These are phyloP conservation scores for Zasmidium citrigriseum DNA, from an alignment of 2,329 filamentous ascomycete species.

Conservation along the genomic window DNA sequence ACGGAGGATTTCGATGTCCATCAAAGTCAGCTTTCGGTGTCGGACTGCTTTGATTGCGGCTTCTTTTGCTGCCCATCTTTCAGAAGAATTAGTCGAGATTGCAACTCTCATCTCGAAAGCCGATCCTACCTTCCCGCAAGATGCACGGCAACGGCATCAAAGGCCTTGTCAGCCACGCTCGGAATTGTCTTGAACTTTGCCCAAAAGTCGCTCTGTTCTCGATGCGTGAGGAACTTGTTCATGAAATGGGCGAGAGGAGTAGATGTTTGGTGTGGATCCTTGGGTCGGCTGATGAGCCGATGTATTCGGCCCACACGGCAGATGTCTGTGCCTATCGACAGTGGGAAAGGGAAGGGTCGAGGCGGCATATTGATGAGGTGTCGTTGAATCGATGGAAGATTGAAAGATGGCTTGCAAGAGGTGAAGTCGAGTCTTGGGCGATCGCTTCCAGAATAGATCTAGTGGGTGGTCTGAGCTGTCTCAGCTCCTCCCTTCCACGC, in stretches of 20 bases:
- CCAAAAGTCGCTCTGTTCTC: slow-evolving; percentile 28
- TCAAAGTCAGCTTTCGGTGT: slow-evolving; percentile 33
- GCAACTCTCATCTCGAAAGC: neutral
- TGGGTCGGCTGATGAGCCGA: slow-evolving; percentile 51
- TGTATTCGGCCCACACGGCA: slow-evolving; percentile 69
- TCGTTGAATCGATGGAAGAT: neutral
- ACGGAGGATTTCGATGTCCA: slow-evolving; percentile 42
- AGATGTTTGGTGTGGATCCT: slow-evolving; percentile 15
- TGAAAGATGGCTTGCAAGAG: neutral
- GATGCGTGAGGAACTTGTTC: slow-evolving; percentile 26
- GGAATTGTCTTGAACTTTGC: slow-evolving; percentile 1
- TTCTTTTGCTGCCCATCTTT: slow-evolving; percentile 53
- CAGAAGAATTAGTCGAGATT: neutral
- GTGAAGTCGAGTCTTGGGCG: slow-evolving; percentile 1
- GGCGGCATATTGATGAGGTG: slow-evolving; percentile 39
- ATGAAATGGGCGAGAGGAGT: slow-evolving; percentile 22
- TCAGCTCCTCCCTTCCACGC: too few relatives aligned
- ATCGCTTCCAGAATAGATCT: too few relatives aligned
- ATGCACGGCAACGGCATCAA: slow-evolving; percentile 1
- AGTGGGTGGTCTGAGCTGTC: too few relatives aligned
- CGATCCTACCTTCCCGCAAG: slow-evolving; percentile 26
- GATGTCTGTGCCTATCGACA: slow-evolving; percentile 77
- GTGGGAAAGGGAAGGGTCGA: slow-evolving; percentile 62
- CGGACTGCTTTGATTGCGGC: slow-evolving; percentile 48
- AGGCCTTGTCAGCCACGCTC: neutral